Evolutionary conservation across 768 basidiomycete species (phyloP).

Genomic region (Coprinopsis sp.): DNA sequence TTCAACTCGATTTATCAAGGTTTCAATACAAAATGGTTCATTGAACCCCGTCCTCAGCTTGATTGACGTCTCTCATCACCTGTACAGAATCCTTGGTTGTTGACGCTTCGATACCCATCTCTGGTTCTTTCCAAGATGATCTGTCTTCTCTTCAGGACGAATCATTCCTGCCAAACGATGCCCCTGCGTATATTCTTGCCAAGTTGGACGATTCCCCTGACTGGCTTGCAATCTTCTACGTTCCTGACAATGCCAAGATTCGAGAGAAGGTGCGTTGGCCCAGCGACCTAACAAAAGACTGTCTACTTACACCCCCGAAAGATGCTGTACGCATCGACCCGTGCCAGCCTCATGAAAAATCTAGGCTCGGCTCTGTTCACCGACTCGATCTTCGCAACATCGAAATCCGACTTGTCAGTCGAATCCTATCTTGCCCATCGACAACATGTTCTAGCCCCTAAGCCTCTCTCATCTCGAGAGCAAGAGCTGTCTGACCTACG

Average conservation of each 20-base stretch:
- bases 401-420: slow-evolving; percentile 59
- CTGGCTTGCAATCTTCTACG: slow-evolving; percentile 77
- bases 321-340: slow-evolving; percentile 89
- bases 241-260: slow-evolving; percentile 77
- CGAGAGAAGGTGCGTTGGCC: slow-evolving; percentile 65
- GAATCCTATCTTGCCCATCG: slow-evolving; percentile 72
- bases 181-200: slow-evolving; percentile 74
- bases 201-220: slow-evolving; percentile 54
- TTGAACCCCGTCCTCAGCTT: slow-evolving; percentile 10
- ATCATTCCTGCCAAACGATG: slow-evolving; percentile 48
- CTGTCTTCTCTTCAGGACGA: slow-evolving; percentile 48
- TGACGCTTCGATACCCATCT: slow-evolving; percentile 44
- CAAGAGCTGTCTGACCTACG: slow-evolving; percentile 75
- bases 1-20: slow-evolving; percentile 67
- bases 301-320: slow-evolving; percentile 22
- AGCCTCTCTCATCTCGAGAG: slow-evolving; percentile 80
- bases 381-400: slow-evolving; percentile 75
- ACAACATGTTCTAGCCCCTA: slow-evolving; percentile 65
- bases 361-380: slow-evolving; percentile 71
- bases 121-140: slow-evolving; percentile 57
- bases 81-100: slow-evolving; percentile 63
- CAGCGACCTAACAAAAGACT: not conserved
- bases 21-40: slow-evolving; percentile 72
- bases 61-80: slow-evolving; percentile 16
- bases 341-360: slow-evolving; percentile 61